Base-by-base conservation (phyloP, 1,139 yeast species). In the Candida tetrigidarum region DNA sequence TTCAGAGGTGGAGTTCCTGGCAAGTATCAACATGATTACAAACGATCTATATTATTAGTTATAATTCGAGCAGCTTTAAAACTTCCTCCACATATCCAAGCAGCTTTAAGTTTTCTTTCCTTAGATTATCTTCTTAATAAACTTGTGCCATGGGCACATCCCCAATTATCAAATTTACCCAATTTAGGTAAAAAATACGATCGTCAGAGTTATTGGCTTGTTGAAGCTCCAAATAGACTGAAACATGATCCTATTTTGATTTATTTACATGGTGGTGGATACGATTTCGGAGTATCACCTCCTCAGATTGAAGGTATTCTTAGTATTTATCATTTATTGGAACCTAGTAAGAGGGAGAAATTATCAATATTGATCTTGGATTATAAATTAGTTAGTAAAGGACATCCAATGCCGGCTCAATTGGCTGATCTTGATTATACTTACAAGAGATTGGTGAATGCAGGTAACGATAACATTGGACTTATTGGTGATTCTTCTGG, bases 261-360 rank as follows among this genome's bases (percentile, higher is more conserved):
- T 23, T 74, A 62, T 50, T 50, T 59, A 11, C 79, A 74, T 49
- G 79, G 80, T 12, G 80, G 80, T 1, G 78, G 77, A 2, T 74
- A 62, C 50, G 69, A 62, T 43, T 46, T 70, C 28, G 67, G 71
- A 44, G 64, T 73, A 0, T 55, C 58, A 38, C 66, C 67, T 0
- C 55, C 59, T 37, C 79, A 74, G 48, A 32, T 73, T 23, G 65
- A 65, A 46, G 53, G 68, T 0, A 27, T 71, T 8, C 43, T 66
- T 14, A 58, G 71, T 2, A 55, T 69, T 14, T 63, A 69, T 47
- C 59, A 61, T 33, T 56, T 68, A 16, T 42, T 73, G 11, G 66
- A 63, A n/a, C 60, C 62, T 2, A 55, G 57, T 5, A 59, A 61
- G 39, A 62, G 62, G 26, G 44, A 49, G 8, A 58, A 53, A 29